Percentiles rank a stretch among this genome's conserved stretches.
Evolutionary conservation across 768 basidiomycete genomes (phyloP).

Genomic region (Macrocybe gigantea): DNA sequence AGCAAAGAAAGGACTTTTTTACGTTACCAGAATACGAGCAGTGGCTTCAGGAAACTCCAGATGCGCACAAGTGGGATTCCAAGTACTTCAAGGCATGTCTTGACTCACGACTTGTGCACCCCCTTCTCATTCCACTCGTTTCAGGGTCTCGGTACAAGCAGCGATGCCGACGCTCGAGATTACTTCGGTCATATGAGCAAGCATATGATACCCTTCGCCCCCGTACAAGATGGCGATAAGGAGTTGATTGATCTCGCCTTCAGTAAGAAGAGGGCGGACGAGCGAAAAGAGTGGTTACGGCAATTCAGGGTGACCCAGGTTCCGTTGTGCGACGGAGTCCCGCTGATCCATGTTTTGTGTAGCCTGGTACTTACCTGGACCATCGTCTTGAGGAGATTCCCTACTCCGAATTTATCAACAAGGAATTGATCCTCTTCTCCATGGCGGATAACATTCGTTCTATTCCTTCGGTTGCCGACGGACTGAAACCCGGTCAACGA

Average conservation of each 20-base stretch:
- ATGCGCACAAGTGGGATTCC: constrained; percentile 76
- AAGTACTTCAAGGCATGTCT: constrained; percentile 95
- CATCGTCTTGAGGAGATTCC: constrained; percentile 84
- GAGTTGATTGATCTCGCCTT: constrained; percentile 95
- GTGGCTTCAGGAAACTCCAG: constrained; percentile 78
- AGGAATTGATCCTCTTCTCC: constrained; percentile 95
- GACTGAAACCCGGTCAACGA: constrained; percentile 94
- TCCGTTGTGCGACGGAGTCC: neutral
- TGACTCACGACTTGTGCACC: neutral
- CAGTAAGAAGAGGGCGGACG: constrained; percentile 99
- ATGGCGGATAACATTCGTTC: constrained; percentile 99
- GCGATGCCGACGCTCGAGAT: constrained; percentile 80
- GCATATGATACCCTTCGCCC: constrained; percentile 91
- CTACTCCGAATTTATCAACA: constrained; percentile 95
- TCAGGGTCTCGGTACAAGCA: constrained; percentile 95
- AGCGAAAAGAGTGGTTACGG: constrained; percentile 96
- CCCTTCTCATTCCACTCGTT: constrained; percentile 3
- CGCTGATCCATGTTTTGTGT: constrained; percentile 2
- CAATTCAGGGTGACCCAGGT: constrained; percentile 66
- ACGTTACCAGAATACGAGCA: constrained; percentile 95
- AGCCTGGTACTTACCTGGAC: constrained; percentile 94
- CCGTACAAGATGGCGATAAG: constrained; percentile 75
- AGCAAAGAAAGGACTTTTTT: constrained; percentile 82
- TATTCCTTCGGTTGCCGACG: constrained; percentile 91
- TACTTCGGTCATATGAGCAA: constrained; percentile 92